Evolutionary conservation across 495 filamentous ascomycete genomes (phyloP).

Genomic region (Aspergillus coremiiformis): DNA sequence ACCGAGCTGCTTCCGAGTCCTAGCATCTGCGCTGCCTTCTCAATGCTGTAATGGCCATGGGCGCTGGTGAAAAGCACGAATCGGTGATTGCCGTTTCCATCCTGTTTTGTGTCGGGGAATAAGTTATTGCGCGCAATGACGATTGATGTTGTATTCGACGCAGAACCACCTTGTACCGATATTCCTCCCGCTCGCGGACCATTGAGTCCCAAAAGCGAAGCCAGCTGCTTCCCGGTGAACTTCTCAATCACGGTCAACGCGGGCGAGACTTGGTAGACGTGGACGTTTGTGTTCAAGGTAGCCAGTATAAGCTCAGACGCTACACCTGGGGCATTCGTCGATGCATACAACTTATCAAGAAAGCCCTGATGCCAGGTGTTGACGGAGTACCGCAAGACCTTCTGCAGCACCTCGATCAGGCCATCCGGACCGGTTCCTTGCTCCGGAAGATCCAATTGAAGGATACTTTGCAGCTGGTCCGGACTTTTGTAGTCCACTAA

Average conservation of each 20-base stretch:
- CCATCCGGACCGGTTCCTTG: slow-evolving; percentile 64
- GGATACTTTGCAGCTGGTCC: slow-evolving; percentile 55
- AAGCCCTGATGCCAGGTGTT: slow-evolving; percentile 98
- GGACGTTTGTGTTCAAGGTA: slow-evolving; percentile 81
- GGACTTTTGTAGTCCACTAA: slow-evolving; percentile 67
- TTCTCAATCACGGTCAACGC: slow-evolving; percentile 82
- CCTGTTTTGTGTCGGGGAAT: slow-evolving; percentile 64
- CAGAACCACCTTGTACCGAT: slow-evolving; percentile 77
- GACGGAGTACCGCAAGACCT: slow-evolving; percentile 71
- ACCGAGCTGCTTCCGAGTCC: slow-evolving; percentile 73
- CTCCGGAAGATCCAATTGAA: slow-evolving; percentile 59
- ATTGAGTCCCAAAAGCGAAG: slow-evolving; percentile 66
- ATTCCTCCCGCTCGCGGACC: slow-evolving; percentile 73
- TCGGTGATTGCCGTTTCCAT: slow-evolving; percentile 54
- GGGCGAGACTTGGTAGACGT: slow-evolving; percentile 86
- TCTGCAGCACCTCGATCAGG: slow-evolving; percentile 54
- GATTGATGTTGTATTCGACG: slow-evolving; percentile 79
- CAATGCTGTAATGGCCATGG: slow-evolving; percentile 91
- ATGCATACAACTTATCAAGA: slow-evolving; percentile 84
- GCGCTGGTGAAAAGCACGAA: slow-evolving; percentile 84
- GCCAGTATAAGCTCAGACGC: slow-evolving; percentile 76
- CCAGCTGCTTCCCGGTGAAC: slow-evolving; percentile 59
- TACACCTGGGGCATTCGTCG: slow-evolving; percentile 77
- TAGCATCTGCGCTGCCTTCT: slow-evolving; percentile 82
- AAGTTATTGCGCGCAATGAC: slow-evolving; percentile 84